Base-by-base conservation (phyloP, 306 rosid species). In the Geum urbanum region DNA sequence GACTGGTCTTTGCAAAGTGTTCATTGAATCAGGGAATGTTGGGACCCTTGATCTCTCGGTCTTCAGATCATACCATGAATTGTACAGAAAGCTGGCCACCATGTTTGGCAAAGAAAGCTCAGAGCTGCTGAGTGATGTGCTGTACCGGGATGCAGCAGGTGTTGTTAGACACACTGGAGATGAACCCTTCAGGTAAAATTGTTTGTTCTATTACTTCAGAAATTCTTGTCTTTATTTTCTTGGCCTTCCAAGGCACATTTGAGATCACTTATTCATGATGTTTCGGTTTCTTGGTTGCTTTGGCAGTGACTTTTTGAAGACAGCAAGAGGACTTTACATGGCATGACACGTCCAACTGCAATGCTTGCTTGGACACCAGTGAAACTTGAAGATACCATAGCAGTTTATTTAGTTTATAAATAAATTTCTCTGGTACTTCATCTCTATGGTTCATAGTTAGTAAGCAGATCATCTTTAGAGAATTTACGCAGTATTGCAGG, bases 241-340 rank as follows among this genome's bases (percentile, higher is more conserved):
- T 8, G 1, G 11, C 22, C 9, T 48, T 24, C 69, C 35, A n/a
- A 50, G 69, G 4, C 15, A n/a, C 12, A 14, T 11, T 2, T 68
- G 59, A 7, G 22, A 58, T 40, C 7, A 27, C 3, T 51, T 15
- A 20, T 16, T 47, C 18, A 52, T 53, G 32, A 58, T 13, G 59
- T 55, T 48, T 69, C 46, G 8, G 7, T 20, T 86, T 74, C 22
- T 65, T 72, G 66, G 47, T 74, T 59, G 63, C 61, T 72, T 63
- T 79, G 72, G 72, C 88, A 80, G 86, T 61, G 80, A 78, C 73
- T 86, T 86, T 80, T 79, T 81, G 84, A 87, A 77, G 96, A 81
- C 86, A 52, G 90, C 83, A 12, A 73, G 79, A 71, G 78, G 85
- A 80, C 86, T 70, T 24, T 70, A 70, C 57, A 70, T 70, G 66